Conservation (phyloP, 1,284 basidiomycete species). For the Cryptococcus deneoformans region DNA sequence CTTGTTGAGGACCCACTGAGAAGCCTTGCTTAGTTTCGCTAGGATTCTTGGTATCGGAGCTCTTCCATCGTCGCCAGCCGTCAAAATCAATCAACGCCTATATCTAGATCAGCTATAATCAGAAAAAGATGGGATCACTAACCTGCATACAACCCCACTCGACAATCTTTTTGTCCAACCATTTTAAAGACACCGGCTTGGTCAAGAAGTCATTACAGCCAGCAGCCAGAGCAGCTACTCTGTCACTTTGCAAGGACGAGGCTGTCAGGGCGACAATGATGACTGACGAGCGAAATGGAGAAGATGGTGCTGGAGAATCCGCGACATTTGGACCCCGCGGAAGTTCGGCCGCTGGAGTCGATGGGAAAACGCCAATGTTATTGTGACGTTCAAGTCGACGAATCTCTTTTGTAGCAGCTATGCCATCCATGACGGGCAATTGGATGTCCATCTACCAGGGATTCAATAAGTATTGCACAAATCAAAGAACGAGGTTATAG, state of each 20-base stretch:
- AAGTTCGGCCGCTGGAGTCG: slow-evolving; percentile 58
- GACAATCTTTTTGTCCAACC: slow-evolving; percentile 98
- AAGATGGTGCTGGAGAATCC: slow-evolving; percentile 55
- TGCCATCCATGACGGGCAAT: slow-evolving; percentile 98
- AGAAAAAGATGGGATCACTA: slow-evolving; percentile 8
- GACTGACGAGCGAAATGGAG: slow-evolving; percentile 85
- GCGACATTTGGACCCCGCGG: background rate
- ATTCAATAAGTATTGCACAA: background rate
- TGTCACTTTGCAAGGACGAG: slow-evolving; percentile 85
- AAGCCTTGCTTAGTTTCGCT: slow-evolving; percentile 42
- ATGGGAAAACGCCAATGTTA: slow-evolving; percentile 68
- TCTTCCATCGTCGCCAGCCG: slow-evolving; percentile 49
- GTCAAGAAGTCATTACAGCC: slow-evolving; percentile 99
- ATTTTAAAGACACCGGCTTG: slow-evolving; percentile 91
- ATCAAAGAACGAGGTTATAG: slow-evolving; percentile 11
- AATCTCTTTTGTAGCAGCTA: slow-evolving; percentile 95
- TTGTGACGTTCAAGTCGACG: slow-evolving; percentile 71
- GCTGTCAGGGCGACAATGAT: slow-evolving; percentile 99
- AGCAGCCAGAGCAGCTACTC: slow-evolving; percentile 91
- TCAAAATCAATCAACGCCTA: slow-evolving; percentile 52
- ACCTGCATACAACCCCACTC: slow-evolving; percentile 76
- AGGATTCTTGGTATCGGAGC: slow-evolving; percentile 33
- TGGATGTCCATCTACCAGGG: slow-evolving; percentile 92
- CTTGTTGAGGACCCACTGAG: slow-evolving; percentile 39
- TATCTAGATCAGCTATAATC: slow-evolving; percentile 7